Percentiles rank a stretch among this genome's conserved stretches.
Evolutionary conservation across 139 green algal species (phyloP).

Genomic region (Picocystis salinarum): DNA sequence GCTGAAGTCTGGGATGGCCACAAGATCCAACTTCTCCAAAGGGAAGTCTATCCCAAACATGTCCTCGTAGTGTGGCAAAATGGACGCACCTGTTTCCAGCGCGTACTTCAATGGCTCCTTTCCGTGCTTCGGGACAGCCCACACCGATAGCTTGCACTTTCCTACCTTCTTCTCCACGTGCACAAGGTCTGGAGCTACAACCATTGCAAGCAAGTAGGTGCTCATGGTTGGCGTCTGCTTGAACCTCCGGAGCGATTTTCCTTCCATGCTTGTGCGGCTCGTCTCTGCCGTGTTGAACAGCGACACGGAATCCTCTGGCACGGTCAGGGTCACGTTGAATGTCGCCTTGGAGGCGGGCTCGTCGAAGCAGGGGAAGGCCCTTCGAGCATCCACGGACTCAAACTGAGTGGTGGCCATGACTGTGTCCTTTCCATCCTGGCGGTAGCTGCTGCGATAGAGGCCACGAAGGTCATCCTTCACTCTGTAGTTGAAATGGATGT

Average conservation of each 20-base stretch:
- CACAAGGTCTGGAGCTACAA: constrained; percentile 43
- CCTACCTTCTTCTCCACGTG: constrained; percentile 8
- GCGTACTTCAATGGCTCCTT: constrained; percentile 9
- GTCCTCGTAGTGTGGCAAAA: constrained; percentile 1
- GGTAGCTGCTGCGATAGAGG: constrained; percentile 33
- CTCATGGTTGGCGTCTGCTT: constrained; percentile 46
- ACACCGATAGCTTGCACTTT: constrained; percentile 23
- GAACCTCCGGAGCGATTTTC: constrained; percentile 13
- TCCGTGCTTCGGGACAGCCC: constrained; percentile 32
- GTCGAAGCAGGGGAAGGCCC: constrained; percentile 80
- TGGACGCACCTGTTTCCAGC: constrained; percentile 6
- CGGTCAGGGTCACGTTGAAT: constrained; percentile 13
- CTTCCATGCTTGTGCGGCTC: constrained; percentile 2
- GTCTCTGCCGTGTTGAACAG: constrained; percentile 55
- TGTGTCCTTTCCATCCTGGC: too few species aligned
- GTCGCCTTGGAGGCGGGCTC: constrained; percentile 66
- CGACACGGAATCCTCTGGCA: constrained; percentile 18
- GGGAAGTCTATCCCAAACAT: constrained; percentile 28
- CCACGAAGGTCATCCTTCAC: constrained; percentile 30
- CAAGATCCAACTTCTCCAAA: constrained; percentile 69
- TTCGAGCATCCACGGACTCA: constrained; percentile 43
- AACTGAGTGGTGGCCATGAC: constrained; percentile 66
- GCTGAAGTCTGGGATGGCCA: constrained; percentile 75
- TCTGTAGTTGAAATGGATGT: constrained; percentile 34
- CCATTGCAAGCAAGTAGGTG: constrained; percentile 64